Conservation (phyloP, 2,329 filamentous ascomycete species). For the Colletotrichum chlorophyti region DNA sequence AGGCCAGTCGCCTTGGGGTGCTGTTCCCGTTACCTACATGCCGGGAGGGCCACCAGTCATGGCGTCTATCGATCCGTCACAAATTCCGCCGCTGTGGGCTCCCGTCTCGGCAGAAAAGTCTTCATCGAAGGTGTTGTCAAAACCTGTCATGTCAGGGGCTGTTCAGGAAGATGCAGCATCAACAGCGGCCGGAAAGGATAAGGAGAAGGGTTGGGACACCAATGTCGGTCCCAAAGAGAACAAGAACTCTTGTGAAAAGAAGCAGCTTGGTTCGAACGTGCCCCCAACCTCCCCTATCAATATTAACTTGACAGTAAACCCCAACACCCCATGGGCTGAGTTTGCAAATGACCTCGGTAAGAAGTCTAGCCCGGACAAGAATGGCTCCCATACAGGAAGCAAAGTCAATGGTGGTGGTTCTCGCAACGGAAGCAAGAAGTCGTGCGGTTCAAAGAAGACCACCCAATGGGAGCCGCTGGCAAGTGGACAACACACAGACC, state of each 20-base stretch:
- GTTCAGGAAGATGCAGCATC: not conserved
- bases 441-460: slow-evolving; percentile 27
- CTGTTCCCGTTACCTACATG: slow-evolving; percentile 1
- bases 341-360: slow-evolving; percentile 13
- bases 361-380: slow-evolving; percentile 9
- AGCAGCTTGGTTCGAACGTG: not conserved
- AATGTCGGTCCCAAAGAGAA: slow-evolving; percentile 12
- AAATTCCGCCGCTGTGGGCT: slow-evolving; percentile 10
- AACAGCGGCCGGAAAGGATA: slow-evolving; percentile 14
- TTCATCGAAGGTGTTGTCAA: slow-evolving; percentile 4
- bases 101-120: slow-evolving; percentile 2
- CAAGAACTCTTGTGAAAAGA: slow-evolving; percentile 4
- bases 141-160: slow-evolving; percentile 19
- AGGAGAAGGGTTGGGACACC: slow-evolving; percentile 31
- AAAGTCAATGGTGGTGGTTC: slow-evolving; percentile 10
- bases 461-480: slow-evolving; percentile 7
- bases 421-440: slow-evolving; percentile 22
- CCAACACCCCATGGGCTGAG: slow-evolving; percentile 25
- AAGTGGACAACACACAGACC: slow-evolving; percentile 22
- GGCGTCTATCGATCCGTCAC: slow-evolving; percentile 10
- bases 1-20: slow-evolving; percentile 24
- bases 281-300: slow-evolving; percentile 22
- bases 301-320: slow-evolving; percentile 22
- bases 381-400: slow-evolving; percentile 2
- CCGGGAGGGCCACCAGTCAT: slow-evolving; percentile 15